Evolutionary conservation across 1,284 basidiomycete genomes (phyloP).

Genomic region (Caloboletus inedulis): DNA sequence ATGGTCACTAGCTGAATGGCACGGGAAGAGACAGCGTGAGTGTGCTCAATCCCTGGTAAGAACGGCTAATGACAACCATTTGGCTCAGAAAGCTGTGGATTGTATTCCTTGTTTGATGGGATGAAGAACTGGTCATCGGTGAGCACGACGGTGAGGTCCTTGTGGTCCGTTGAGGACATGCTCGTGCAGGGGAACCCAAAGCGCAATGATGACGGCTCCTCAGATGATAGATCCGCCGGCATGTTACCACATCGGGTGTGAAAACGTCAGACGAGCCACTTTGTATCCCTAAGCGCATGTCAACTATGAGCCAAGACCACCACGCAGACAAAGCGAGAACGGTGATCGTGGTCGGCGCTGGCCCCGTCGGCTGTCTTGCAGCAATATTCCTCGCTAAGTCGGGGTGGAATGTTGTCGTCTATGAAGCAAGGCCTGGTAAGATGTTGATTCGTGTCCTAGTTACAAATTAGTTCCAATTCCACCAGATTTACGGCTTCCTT

Average conservation of each 20-base stretch:
- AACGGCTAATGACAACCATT: slow-evolving; percentile 29
- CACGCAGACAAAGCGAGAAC: slow-evolving; percentile 34
- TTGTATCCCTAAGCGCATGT: slow-evolving; percentile 1
- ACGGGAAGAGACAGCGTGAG: slow-evolving; percentile 18
- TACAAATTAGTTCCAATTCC: slow-evolving; percentile 19
- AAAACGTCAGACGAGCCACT: neutral
- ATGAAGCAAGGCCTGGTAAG: slow-evolving; percentile 83
- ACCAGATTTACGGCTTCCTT: slow-evolving; percentile 68
- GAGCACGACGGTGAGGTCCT: slow-evolving; percentile 36
- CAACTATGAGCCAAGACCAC: slow-evolving; percentile 20
- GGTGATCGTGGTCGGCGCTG: slow-evolving; percentile 76
- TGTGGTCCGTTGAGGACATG: slow-evolving; percentile 18
- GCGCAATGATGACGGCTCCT: slow-evolving; percentile 11
- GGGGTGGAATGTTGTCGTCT: slow-evolving; percentile 89
- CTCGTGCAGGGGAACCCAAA: neutral
- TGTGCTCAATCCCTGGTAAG: neutral
- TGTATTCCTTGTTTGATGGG: slow-evolving; percentile 58
- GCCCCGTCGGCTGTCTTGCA: slow-evolving; percentile 92
- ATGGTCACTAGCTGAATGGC: slow-evolving; percentile 41
- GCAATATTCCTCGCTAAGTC: slow-evolving; percentile 83
- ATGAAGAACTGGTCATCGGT: slow-evolving; percentile 55
- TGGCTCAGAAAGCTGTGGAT: slow-evolving; percentile 43
- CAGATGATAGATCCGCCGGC: slow-evolving; percentile 18
- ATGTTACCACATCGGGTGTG: slow-evolving; percentile 18
- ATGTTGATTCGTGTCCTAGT: slow-evolving; percentile 18